Evolutionary conservation across 192 early-diverging fungal genomes (phyloP).

Genomic region (Lobosporangium transversale): DNA sequence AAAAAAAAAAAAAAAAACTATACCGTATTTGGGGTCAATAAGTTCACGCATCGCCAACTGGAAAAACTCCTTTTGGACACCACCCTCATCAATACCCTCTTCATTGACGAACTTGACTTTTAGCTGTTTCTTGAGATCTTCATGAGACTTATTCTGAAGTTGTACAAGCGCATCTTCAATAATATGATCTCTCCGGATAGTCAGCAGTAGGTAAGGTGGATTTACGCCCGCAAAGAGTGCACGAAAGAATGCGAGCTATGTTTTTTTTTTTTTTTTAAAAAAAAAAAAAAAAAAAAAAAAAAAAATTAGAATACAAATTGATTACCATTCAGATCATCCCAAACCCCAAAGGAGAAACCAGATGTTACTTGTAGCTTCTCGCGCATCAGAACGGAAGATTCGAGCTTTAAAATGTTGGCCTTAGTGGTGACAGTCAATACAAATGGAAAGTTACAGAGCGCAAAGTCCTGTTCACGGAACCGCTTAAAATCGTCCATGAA

Average conservation of each 20-base stretch:
- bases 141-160: constrained; percentile 79
- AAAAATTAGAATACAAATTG: no score
- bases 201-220: constrained; percentile 77
- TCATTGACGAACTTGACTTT: constrained; percentile 92
- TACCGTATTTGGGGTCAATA: constrained; percentile 86
- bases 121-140: constrained; percentile 91
- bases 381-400: constrained; percentile 77
- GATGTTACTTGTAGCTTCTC: constrained; percentile 69
- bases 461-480: constrained; percentile 70
- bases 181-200: constrained; percentile 75
- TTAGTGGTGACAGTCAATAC: constrained; percentile 76
- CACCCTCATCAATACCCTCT: constrained; percentile 94
- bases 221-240: constrained; percentile 81
- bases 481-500: constrained; percentile 82
- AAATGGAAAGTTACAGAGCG: constrained; percentile 82
- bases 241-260: constrained; percentile 80
- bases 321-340: no score
- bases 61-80: constrained; percentile 96
- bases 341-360: no score
- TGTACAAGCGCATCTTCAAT: constrained; percentile 70
- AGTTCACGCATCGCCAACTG: constrained; percentile 88
- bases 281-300: background rate
- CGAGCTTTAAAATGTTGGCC: constrained; percentile 77
- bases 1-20: constrained; percentile 75
- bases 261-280: no score